These are phyloP conservation scores for Schwanniomyces sp. DNA, from an alignment of 805 yeast genomes.

Conservation along the genomic window DNA sequence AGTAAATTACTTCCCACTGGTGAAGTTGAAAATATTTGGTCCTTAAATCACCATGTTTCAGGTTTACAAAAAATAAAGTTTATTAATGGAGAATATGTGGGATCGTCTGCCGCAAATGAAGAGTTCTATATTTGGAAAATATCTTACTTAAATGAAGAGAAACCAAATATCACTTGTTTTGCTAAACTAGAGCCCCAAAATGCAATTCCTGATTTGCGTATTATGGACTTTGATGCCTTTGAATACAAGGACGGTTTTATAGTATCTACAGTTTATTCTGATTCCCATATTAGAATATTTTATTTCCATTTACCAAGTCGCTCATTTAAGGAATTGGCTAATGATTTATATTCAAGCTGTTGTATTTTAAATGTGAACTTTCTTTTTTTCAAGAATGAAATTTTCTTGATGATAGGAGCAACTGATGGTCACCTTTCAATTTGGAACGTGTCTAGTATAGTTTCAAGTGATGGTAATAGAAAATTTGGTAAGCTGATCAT, in stretches of 20 bases:
- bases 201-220: constrained; percentile 76
- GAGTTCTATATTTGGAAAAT: constrained; percentile 83
- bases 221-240: constrained; percentile 76
- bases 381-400: constrained; percentile 21
- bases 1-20: constrained; percentile 45
- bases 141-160: constrained; percentile 21
- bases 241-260: constrained; percentile 47
- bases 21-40: constrained; percentile 48
- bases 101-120: constrained; percentile 76
- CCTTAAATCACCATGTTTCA: constrained; percentile 79
- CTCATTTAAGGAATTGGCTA: constrained; percentile 43
- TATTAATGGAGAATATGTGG: constrained; percentile 48
- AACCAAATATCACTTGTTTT: constrained; percentile 48
- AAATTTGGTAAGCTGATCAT: constrained; percentile 27
- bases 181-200: constrained; percentile 55
- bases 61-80: constrained; percentile 79
- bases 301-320: constrained; percentile 38
- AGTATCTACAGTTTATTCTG: constrained; percentile 77
- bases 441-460: constrained; percentile 49
- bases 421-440: constrained; percentile 80
- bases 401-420: constrained; percentile 56
- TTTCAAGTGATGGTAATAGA: neutral
- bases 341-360: constrained; percentile 64
- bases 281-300: constrained; percentile 74
- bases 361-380: constrained; percentile 70